phyloP scores from a whole-genome alignment of 1,284 basidiomycete genomes.

The Vanrija pseudolonga region DNA sequence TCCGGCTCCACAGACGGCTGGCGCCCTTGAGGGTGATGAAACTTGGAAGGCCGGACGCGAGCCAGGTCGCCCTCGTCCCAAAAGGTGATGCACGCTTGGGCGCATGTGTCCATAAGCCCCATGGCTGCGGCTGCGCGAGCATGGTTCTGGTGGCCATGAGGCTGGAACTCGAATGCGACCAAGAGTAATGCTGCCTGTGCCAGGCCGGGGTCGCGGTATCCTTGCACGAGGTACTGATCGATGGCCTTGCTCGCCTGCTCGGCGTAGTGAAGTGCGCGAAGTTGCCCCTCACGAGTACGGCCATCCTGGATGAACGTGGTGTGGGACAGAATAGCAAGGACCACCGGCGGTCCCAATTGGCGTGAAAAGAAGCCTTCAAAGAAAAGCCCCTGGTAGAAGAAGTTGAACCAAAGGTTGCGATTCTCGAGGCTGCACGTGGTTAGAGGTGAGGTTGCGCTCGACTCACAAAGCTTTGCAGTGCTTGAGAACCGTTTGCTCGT shows the following conservation, averaged over 20 bases:
- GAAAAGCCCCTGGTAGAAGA: constrained; percentile 24
- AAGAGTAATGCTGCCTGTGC: constrained; percentile 30
- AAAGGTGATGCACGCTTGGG: constrained; percentile 12
- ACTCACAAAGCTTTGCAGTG: neutral
- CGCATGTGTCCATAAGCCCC: constrained; percentile 22
- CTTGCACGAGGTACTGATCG: constrained; percentile 20
- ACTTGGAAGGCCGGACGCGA: neutral
- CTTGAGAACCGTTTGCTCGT: neutral
- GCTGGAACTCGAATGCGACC: constrained; percentile 31
- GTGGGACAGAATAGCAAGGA: constrained; percentile 29
- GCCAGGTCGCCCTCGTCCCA: neutral
- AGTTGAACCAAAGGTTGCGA: constrained; percentile 22
- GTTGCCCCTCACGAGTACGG: constrained; percentile 11
- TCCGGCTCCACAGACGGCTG: constrained; percentile 3
- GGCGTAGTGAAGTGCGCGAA: constrained; percentile 23
- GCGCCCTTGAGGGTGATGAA: constrained; percentile 2
- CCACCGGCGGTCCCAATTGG: constrained; percentile 16
- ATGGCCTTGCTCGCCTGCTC: constrained; percentile 27
- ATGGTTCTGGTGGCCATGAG: constrained; percentile 24
- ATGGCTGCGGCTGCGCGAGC: constrained; percentile 20
- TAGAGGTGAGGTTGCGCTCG: neutral
- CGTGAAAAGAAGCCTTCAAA: constrained; percentile 14
- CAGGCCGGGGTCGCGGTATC: constrained; percentile 20
- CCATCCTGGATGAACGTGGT: constrained; percentile 25
- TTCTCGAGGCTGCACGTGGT: constrained; percentile 15